A percentile compares a stretch with the other conserved stretches of the same genome.
Evolutionary conservation across 257 asterid species (phyloP).

Genomic region (Salvia hispanica): DNA sequence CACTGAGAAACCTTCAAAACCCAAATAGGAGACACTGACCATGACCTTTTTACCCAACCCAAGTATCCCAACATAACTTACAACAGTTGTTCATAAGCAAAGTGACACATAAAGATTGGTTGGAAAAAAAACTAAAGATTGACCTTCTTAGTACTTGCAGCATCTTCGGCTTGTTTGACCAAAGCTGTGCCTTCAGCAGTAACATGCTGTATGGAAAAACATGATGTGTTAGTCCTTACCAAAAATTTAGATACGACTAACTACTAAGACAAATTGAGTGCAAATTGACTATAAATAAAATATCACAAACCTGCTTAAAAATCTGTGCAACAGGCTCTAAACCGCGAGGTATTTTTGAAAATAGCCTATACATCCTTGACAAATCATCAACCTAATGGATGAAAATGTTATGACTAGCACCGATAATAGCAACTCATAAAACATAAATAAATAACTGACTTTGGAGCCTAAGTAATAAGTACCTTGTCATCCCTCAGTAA

Average conservation of each 20-base stretch:
- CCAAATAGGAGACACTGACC: conserved; percentile 2
- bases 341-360: conserved; percentile 82
- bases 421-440: conserved; percentile 2
- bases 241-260: conserved; percentile 4
- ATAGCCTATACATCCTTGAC: conserved; percentile 97
- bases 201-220: conserved; percentile 72
- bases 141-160: conserved; percentile 94
- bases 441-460: conserved; percentile 15
- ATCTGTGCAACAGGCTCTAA: conserved; percentile 82
- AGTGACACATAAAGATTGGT: conserved; percentile 4
- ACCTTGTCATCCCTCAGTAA: conserved; percentile 98
- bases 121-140: background rate
- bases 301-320: conserved; percentile 67
- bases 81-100: conserved; percentile 5
- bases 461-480: conserved; percentile 32
- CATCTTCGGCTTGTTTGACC: conserved; percentile 99
- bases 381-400: conserved; percentile 76
- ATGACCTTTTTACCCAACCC: background rate
- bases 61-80: background rate
- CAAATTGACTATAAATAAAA: conserved; percentile 17
- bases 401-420: conserved; percentile 21
- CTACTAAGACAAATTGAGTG: background rate
- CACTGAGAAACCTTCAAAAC: conserved; percentile 14
- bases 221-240: conserved; percentile 4
- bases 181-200: conserved; percentile 93